Evolutionary conservation across 2,329 filamentous ascomycete species (phyloP).

Genomic region (Neofusicoccum kwambonambiense): DNA sequence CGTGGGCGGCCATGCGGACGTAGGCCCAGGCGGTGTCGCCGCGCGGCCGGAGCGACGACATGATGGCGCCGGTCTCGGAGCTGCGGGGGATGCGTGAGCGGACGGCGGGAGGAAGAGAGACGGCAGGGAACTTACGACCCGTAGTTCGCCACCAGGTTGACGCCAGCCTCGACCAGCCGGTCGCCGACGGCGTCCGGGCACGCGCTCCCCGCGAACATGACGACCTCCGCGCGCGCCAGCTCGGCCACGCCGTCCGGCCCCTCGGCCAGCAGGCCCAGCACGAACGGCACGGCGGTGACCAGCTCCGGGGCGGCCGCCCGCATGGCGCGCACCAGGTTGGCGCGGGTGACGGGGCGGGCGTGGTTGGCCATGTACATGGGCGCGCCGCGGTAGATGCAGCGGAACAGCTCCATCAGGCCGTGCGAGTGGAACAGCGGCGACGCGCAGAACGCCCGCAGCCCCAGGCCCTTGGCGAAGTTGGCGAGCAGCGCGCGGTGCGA

Average conservation of each 20-base stretch:
- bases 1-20: constrained; percentile 42
- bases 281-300: constrained; percentile 63
- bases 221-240: constrained; percentile 49
- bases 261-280: constrained; percentile 62
- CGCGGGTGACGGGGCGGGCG: constrained; percentile 10
- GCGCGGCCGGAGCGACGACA: constrained; percentile 56
- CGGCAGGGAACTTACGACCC: constrained; percentile 38
- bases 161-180: constrained; percentile 50
- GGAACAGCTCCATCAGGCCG: constrained; percentile 2
- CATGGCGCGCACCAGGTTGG: constrained; percentile 29
- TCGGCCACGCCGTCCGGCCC: constrained; percentile 52
- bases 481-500: constrained; percentile 52
- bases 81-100: constrained; percentile 22
- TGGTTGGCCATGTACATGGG: constrained; percentile 1
- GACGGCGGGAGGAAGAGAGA: constrained; percentile 40
- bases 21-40: constrained; percentile 63
- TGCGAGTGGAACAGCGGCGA: constrained; percentile 5
- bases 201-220: constrained; percentile 57
- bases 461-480: neutral
- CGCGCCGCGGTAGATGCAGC: neutral
- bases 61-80: constrained; percentile 41
- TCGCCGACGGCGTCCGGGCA: constrained; percentile 62
- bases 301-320: constrained; percentile 44
- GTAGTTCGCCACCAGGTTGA: constrained; percentile 58
- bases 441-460: neutral